Evolutionary conservation across 2,329 filamentous ascomycete genomes (phyloP).

Genomic region (Arthrobotrys musiformis): DNA sequence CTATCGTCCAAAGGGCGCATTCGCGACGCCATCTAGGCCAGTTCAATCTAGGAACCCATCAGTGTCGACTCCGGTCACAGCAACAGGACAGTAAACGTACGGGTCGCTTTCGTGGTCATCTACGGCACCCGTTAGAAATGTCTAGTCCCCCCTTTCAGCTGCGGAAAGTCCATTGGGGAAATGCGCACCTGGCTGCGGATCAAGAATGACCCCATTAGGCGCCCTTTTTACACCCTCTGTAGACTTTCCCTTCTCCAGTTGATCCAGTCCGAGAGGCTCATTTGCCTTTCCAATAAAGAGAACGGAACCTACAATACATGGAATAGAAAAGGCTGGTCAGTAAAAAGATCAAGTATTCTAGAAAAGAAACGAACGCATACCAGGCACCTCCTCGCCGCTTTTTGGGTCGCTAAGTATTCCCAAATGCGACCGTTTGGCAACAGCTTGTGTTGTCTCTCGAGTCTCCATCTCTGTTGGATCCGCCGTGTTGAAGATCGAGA

Average conservation of each 20-base stretch:
- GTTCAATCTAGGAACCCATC: constrained; percentile 69
- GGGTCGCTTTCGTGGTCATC: constrained; percentile 92
- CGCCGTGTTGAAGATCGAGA: too few relatives aligned
- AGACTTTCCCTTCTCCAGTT: constrained; percentile 13
- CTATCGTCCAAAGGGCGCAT: constrained; percentile 79
- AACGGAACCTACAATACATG: constrained; percentile 2
- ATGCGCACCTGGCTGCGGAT: constrained; percentile 77
- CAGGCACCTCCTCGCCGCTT: constrained; percentile 24
- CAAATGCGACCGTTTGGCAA: background rate
- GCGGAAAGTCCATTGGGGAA: background rate
- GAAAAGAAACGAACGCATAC: background rate
- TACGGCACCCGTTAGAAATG: background rate
- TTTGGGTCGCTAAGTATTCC: constrained; percentile 21
- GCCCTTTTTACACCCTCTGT: too few relatives aligned
- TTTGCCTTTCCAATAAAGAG: constrained; percentile 9
- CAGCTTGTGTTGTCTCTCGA: background rate
- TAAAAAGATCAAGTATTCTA: too few relatives aligned
- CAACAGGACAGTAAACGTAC: background rate
- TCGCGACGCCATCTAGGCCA: constrained; percentile 88
- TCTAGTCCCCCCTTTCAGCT: background rate
- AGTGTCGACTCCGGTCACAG: background rate
- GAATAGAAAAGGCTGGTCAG: background rate
- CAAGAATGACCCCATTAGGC: constrained; percentile 73
- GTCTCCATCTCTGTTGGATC: too few relatives aligned
- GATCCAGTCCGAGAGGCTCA: background rate